A percentile compares a stretch with the other conserved stretches of the same genome.
phyloP scores from a whole-genome alignment of 805 yeast genomes.

The Candida ascalaphidarum region DNA sequence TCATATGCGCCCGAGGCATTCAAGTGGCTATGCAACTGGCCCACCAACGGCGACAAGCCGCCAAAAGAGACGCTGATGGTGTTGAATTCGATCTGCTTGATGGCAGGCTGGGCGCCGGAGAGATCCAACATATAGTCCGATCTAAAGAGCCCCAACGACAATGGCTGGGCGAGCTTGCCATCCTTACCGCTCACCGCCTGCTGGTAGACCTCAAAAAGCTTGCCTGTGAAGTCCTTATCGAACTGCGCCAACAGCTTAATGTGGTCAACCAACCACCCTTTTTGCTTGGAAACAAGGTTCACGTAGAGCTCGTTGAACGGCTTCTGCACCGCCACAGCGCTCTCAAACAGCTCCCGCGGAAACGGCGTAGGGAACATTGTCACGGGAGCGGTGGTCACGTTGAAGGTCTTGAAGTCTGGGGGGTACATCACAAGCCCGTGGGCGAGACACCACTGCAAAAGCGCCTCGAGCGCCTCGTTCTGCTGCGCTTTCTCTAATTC shows the following conservation, averaged over 20 bases:
- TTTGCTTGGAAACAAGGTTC: slow-evolving; percentile 45
- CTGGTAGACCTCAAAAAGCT: slow-evolving; percentile 52
- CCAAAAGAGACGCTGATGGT: slow-evolving; percentile 95
- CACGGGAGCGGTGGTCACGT: slow-evolving; percentile 69
- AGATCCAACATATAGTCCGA: slow-evolving; percentile 74
- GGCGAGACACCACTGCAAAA: slow-evolving; percentile 69
- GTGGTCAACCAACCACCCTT: slow-evolving; percentile 54
- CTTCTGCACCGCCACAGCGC: slow-evolving; percentile 59
- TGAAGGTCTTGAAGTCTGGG: slow-evolving; percentile 36
- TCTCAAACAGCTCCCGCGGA: slow-evolving; percentile 56
- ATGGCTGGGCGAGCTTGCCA: slow-evolving; percentile 44
- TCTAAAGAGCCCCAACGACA: slow-evolving; percentile 78
- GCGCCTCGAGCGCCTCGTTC: slow-evolving; percentile 29
- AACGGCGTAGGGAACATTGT: slow-evolving; percentile 90
- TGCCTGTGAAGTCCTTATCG: slow-evolving; percentile 79
- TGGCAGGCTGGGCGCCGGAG: slow-evolving; percentile 24
- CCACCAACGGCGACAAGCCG: slow-evolving; percentile 76
- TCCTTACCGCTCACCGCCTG: slow-evolving; percentile 38
- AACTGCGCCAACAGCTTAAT: slow-evolving; percentile 45
- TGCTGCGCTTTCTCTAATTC: slow-evolving; percentile 16
- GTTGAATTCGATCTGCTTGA: slow-evolving; percentile 94
- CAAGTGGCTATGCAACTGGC: slow-evolving; percentile 62
- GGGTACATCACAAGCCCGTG: slow-evolving; percentile 84
- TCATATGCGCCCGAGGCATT: slow-evolving; percentile 53
- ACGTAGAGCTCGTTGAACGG: slow-evolving; percentile 70